These are phyloP conservation scores for Trichosanthes truncata DNA, from an alignment of 306 rosid species.

Conservation along the genomic window DNA sequence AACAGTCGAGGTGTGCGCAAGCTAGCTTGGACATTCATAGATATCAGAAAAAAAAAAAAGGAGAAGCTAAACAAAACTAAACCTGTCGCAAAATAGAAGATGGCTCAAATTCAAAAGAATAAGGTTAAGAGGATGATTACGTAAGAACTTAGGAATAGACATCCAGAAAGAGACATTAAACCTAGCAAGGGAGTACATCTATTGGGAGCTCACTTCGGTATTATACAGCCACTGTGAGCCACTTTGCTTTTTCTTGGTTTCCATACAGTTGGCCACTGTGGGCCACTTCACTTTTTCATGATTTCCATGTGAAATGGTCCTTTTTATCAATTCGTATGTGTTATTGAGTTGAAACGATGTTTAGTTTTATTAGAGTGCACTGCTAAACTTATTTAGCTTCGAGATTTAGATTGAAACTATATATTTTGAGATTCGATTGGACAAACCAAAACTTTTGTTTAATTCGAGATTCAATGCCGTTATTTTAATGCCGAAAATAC, in stretches of 20 bases:
- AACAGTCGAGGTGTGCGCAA: too few relatives aligned
- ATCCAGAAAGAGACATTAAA: neutral
- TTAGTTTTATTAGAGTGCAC: neutral
- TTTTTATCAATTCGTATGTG: too few relatives aligned
- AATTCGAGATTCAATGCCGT: neutral
- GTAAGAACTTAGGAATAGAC: neutral
- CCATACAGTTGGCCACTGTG: neutral
- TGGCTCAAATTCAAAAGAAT: neutral
- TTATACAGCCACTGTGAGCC: neutral
- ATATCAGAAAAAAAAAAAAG: too few relatives aligned
- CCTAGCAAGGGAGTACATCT: neutral
- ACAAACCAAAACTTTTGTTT: neutral
- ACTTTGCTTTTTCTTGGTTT: neutral
- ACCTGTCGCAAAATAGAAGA: neutral
- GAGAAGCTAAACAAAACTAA: neutral
- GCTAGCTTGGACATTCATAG: too few relatives aligned
- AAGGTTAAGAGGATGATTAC: neutral
- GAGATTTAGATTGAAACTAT: neutral
- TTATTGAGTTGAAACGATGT: neutral
- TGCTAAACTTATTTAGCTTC: neutral
- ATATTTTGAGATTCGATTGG: neutral
- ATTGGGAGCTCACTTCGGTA: neutral
- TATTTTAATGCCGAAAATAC: neutral
- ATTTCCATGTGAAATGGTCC: neutral
- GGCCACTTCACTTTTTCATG: neutral